A percentile compares a stretch with the other conserved stretches of the same genome.
phyloP scores from a whole-genome alignment of 108 stramenopile species.

The Hondaea fermentalgiana region DNA sequence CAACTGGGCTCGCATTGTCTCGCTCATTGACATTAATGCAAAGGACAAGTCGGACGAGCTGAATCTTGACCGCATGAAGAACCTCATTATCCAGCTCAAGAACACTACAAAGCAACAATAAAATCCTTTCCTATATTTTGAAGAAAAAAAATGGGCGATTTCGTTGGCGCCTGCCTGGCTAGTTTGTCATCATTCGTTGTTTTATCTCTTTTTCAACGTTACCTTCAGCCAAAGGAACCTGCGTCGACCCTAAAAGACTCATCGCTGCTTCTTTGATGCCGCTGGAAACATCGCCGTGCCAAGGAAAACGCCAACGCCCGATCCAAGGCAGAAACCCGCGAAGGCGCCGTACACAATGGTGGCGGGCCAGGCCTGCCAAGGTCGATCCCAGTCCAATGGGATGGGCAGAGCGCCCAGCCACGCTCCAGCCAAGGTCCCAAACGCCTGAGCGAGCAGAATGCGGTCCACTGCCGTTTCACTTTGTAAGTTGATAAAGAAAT shows the following conservation, averaged over 20 bases:
- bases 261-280: too few species aligned
- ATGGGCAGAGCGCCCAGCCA: background rate
- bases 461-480: background rate
- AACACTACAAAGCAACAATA: background rate
- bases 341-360: background rate
- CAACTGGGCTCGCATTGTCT: background rate
- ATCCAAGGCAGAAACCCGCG: background rate
- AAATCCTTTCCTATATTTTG: too few species aligned
- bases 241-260: too few species aligned
- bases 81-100: background rate
- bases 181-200: too few species aligned
- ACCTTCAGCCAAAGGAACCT: too few species aligned
- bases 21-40: background rate
- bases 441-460: background rate
- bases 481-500: background rate
- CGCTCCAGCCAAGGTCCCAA: background rate
- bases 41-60: background rate
- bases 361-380: background rate
- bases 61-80: background rate
- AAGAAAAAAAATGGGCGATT: too few species aligned
- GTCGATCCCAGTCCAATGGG: background rate
- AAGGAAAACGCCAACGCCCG: background rate
- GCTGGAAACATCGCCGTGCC: too few species aligned
- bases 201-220: too few species aligned
- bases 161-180: too few species aligned